phyloP scores from a whole-genome alignment of 2,329 filamentous ascomycete species.

The Aulographum hederae region DNA sequence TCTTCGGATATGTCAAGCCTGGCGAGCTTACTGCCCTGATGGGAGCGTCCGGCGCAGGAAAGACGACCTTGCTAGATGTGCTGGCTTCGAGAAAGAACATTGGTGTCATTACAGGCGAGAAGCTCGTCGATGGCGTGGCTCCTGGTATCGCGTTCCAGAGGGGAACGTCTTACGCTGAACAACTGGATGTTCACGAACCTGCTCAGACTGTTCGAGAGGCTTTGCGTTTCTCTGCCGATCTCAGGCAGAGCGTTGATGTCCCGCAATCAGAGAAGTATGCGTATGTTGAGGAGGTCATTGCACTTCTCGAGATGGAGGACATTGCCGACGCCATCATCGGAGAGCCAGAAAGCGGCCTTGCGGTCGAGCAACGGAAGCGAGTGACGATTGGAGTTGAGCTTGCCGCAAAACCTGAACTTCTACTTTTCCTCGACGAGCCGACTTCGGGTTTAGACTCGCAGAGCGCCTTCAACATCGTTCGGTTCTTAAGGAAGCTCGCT shows the following conservation, averaged over 20 bases:
- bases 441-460: conserved; percentile 58
- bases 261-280: conserved; percentile 42
- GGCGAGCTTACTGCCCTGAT: conserved; percentile 64
- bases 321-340: conserved; percentile 50
- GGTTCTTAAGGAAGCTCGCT: conserved; percentile 59
- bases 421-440: conserved; percentile 65
- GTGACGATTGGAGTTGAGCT: conserved; percentile 45
- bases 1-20: conserved; percentile 57
- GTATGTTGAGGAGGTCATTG: conserved; percentile 48
- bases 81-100: conserved; percentile 47
- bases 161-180: conserved; percentile 46
- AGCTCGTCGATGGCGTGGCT: conserved; percentile 40
- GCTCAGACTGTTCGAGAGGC: conserved; percentile 47
- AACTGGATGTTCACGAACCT: conserved; percentile 45
- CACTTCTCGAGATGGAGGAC: conserved; percentile 46
- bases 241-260: conserved; percentile 41
- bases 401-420: conserved; percentile 47
- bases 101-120: conserved; percentile 43
- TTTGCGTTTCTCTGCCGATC: conserved; percentile 44
- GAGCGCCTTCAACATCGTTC: conserved; percentile 58
- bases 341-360: conserved; percentile 38
- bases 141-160: conserved; percentile 44
- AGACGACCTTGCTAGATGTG: conserved; percentile 70
- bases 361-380: conserved; percentile 49
- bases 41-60: conserved; percentile 59